A percentile compares a stretch with the other conserved stretches of the same genome.
phyloP scores from a whole-genome alignment of 257 asterid genomes.

The Capsicum baccatum region DNA sequence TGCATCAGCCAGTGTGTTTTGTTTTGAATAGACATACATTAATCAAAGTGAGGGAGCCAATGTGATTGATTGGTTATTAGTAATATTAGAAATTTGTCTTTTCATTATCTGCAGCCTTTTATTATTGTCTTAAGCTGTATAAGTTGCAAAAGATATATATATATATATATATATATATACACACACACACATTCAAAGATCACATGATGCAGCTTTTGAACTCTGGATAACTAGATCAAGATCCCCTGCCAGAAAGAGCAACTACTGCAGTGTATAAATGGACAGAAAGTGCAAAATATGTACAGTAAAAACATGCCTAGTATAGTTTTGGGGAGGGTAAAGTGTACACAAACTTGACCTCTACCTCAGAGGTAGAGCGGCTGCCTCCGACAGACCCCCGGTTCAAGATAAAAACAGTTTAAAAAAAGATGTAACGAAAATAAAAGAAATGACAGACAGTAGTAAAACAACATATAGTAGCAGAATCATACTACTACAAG shows the following conservation, averaged over 20 bases:
- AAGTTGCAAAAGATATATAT: not conserved
- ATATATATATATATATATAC: no score
- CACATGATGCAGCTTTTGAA: not conserved
- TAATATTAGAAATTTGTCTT: not conserved
- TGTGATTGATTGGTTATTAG: not conserved
- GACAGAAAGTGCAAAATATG: not conserved
- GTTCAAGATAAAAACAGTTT: no score
- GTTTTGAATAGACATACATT: not conserved
- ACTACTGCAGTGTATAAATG: slow-evolving; percentile 9
- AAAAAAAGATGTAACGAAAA: no score
- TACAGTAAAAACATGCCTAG: no score
- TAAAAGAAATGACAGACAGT: no score
- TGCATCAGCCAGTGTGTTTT: not conserved
- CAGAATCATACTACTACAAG: no score
- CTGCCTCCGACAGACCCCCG: no score
- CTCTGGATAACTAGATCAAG: not conserved
- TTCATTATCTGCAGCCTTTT: not conserved
- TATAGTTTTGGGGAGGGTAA: no score
- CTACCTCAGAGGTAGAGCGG: no score
- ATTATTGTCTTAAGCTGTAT: not conserved
- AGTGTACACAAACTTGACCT: no score
- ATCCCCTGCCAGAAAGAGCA: not conserved
- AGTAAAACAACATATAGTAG: no score
- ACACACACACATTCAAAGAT: not conserved
- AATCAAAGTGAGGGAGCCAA: not conserved